Percentiles rank a stretch among this genome's conserved stretches.
Conservation (phyloP, 345 rosid genomes). For the Balakata baccata region DNA sequence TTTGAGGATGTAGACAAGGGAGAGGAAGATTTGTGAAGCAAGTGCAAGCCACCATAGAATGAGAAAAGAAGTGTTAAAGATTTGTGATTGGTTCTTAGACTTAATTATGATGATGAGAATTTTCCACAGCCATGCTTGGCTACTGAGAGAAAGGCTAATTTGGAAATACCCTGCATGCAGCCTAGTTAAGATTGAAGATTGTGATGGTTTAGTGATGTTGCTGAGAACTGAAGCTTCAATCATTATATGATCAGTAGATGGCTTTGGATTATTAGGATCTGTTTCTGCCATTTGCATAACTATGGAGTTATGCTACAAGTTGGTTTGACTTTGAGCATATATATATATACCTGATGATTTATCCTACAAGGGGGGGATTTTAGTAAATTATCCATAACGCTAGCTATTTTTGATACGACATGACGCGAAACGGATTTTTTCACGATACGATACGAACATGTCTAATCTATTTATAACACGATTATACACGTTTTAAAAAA, state of each 20-base stretch:
- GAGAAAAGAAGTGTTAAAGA: slow-evolving; percentile 22
- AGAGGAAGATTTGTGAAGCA: slow-evolving; percentile 21
- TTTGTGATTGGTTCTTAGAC: slow-evolving; percentile 15
- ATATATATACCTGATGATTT: background rate
- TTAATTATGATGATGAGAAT: slow-evolving; percentile 13
- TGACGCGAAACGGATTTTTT: too few species aligned
- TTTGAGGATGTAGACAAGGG: slow-evolving; percentile 26
- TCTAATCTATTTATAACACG: too few species aligned
- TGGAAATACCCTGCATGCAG: slow-evolving; percentile 48
- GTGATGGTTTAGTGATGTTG: slow-evolving; percentile 5
- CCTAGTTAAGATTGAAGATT: slow-evolving; percentile 30
- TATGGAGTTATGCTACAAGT: background rate
- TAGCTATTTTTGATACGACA: too few species aligned
- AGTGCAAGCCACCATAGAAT: slow-evolving; percentile 39
- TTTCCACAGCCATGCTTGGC: slow-evolving; percentile 49
- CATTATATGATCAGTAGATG: slow-evolving; percentile 12
- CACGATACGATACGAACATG: too few species aligned
- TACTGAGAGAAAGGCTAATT: slow-evolving; percentile 36
- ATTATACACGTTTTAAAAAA: too few species aligned
- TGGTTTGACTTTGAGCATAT: slow-evolving; percentile 5
- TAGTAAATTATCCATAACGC: too few species aligned
- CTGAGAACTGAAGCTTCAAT: slow-evolving; percentile 9
- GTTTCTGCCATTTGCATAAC: background rate
- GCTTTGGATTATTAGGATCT: background rate
- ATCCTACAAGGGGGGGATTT: too few species aligned